Evolutionary conservation across 2,329 filamentous ascomycete genomes (phyloP).

Genomic region (Fusarium sp.): DNA sequence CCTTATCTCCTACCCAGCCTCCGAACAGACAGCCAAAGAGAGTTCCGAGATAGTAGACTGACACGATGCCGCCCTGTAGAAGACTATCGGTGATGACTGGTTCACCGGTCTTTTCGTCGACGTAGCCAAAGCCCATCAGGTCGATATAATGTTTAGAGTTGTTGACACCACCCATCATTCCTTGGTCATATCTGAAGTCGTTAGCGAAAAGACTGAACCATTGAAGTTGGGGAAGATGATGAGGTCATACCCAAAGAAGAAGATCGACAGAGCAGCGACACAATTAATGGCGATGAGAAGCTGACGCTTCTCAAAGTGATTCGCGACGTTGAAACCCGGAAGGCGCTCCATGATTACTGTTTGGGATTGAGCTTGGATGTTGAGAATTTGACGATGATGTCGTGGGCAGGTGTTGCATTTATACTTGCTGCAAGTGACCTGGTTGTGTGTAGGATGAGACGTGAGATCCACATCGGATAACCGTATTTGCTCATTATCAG

Average conservation of each 20-base stretch:
- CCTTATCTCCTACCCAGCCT: constrained; percentile 33
- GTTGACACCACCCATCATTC: constrained; percentile 38
- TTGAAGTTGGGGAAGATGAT: fast-evolving
- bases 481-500: neutral
- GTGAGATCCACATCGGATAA: constrained; percentile 8
- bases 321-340: constrained; percentile 29
- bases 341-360: constrained; percentile 21
- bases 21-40: constrained; percentile 33
- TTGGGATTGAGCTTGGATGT: neutral
- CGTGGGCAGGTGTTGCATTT: constrained; percentile 8
- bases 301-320: constrained; percentile 37
- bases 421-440: neutral
- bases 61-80: constrained; percentile 36
- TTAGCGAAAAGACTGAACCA: neutral
- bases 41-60: constrained; percentile 39
- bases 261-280: constrained; percentile 37
- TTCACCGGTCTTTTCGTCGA: constrained; percentile 26
- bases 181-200: constrained; percentile 13
- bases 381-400: neutral
- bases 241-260: constrained; percentile 39
- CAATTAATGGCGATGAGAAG: constrained; percentile 40
- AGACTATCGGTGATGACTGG: constrained; percentile 34
- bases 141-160: constrained; percentile 31
- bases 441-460: constrained; percentile 8
- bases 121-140: constrained; percentile 38